A percentile compares a stretch with the other conserved stretches of the same genome.
phyloP scores from a whole-genome alignment of 2,329 filamentous ascomycete genomes.

The Curvularia eragrostidis region DNA sequence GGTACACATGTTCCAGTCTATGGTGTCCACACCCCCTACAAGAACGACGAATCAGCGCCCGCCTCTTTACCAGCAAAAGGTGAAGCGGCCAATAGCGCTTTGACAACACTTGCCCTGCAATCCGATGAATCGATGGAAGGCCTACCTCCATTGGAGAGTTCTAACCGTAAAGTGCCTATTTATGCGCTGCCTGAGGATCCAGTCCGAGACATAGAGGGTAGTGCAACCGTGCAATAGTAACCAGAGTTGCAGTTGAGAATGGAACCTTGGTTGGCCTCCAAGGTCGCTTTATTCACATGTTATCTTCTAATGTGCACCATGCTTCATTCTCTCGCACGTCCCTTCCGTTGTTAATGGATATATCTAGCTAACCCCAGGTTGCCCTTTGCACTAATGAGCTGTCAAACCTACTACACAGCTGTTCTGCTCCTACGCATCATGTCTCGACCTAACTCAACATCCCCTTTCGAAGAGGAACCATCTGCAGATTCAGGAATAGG shows the following conservation, averaged over 20 bases:
- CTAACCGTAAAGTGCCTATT: slow-evolving; percentile 51
- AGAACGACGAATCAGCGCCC: slow-evolving; percentile 35
- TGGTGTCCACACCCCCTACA: slow-evolving; percentile 21
- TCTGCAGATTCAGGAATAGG: slow-evolving; percentile 12
- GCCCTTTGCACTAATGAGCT: neutral
- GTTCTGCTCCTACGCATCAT: neutral
- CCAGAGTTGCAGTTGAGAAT: slow-evolving; percentile 8
- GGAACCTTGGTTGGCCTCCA: slow-evolving; percentile 4
- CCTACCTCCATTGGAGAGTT: slow-evolving; percentile 32
- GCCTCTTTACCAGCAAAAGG: slow-evolving; percentile 33
- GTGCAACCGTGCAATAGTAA: slow-evolving; percentile 26
- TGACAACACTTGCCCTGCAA: slow-evolving; percentile 16
- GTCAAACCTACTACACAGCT: neutral
- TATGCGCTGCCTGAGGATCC: slow-evolving; percentile 53
- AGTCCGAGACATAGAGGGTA: slow-evolving; percentile 49
- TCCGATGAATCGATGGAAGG: slow-evolving; percentile 19
- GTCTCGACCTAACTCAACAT: neutral
- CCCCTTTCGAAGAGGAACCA: neutral
- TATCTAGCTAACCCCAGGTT: neutral
- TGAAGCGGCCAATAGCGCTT: slow-evolving; percentile 23
- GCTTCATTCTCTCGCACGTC: neutral
- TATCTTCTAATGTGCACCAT: neutral
- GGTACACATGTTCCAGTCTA: slow-evolving; percentile 4
- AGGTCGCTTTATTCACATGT: neutral
- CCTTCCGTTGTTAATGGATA: neutral